Conservation (phyloP, 2,329 filamentous ascomycete species). For the Pseudomassariella vexata region DNA sequence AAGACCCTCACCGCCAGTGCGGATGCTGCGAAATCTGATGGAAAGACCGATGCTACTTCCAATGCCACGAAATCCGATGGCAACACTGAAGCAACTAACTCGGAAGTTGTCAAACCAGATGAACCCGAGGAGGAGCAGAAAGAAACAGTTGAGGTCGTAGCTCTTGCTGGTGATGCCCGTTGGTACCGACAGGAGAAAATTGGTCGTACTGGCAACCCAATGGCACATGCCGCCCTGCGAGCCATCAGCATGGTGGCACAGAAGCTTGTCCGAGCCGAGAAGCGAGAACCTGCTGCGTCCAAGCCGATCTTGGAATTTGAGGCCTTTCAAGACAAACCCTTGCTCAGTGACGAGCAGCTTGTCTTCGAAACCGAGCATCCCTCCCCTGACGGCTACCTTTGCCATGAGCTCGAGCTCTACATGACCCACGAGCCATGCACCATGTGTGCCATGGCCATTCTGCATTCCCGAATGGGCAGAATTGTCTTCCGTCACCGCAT, state of each 20-base stretch:
- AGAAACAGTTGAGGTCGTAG: constrained; percentile 51
- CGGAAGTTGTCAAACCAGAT: constrained; percentile 9
- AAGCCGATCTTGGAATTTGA: constrained; percentile 46
- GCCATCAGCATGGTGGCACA: constrained; percentile 79
- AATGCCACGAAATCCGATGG: constrained; percentile 5
- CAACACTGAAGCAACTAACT: constrained; percentile 5
- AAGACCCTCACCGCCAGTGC: constrained; percentile 3
- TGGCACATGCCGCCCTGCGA: constrained; percentile 72
- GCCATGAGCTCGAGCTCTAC: constrained; percentile 89
- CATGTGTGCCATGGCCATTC: constrained; percentile 93
- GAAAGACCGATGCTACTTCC: constrained; percentile 1
- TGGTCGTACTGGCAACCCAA: constrained; percentile 59
- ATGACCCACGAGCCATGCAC: constrained; percentile 93
- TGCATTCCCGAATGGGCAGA: constrained; percentile 87
- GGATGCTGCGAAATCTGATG: constrained; percentile 5
- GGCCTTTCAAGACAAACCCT: constrained; percentile 62
- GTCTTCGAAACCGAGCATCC: constrained; percentile 61
- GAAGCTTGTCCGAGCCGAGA: constrained; percentile 53
- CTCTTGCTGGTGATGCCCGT: constrained; percentile 71
- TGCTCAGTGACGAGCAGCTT: constrained; percentile 59
- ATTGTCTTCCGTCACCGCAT: constrained; percentile 78
- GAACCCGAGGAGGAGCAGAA: constrained; percentile 21
- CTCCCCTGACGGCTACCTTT: constrained; percentile 79
- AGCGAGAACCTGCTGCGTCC: constrained; percentile 29
- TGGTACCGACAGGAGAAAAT: constrained; percentile 50